Base-by-base conservation (phyloP, 2,329 filamentous ascomycete species). In the Uncinocarpus reesii region DNA sequence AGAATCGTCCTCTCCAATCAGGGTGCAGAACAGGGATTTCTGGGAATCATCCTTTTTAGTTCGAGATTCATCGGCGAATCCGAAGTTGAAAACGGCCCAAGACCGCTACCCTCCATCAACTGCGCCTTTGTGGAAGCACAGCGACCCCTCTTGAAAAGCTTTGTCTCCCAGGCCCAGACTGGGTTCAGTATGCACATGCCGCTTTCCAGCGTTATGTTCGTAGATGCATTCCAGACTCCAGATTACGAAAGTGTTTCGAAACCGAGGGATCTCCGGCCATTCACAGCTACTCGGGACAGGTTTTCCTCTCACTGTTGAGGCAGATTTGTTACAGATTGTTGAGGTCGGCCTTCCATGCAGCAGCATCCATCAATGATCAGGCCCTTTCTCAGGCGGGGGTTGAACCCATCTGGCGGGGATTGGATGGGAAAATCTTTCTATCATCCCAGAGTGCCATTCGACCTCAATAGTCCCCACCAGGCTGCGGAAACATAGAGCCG, bases 71-170 rank as follows among this genome's bases (percentile, higher is more conserved):
- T 40, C 48, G 49, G 52, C 55, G 55, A 57, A 57, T 57, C 55
- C 50, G 46, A 53, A 48, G 42, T 18, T 32, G 13, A 50, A 56
- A 49, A 52, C 42, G 40, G 36, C 47, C 53, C 55, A 56, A 56
- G 55, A 56, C 48, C 42, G 8, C 43, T 29, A 51, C 55, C 55
- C 53, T 50, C 55, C 53, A 51, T 55, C 52, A 55, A 52, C 55
- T 56, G 52, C 49, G 49, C 48, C 42, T 38, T 53, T 31, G 48
- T 42, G 32, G 23, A 38, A 47, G 36, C 13, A 15, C 8, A 41
- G 35, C 24, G 36, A 41, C 15, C 42, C 32, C 20, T n/a, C n/a
- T n/a, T 36, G 26, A 47, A 41, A 41, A 21, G 28, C 16, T 31
- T 32, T 36, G 10, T 10, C 24, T 31, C 13, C 42, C 26, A 34